Percentiles rank a stretch among this genome's conserved stretches.
These are phyloP conservation scores for Serendipita vermifera DNA, from an alignment of 768 basidiomycete species.

Conservation along the genomic window DNA sequence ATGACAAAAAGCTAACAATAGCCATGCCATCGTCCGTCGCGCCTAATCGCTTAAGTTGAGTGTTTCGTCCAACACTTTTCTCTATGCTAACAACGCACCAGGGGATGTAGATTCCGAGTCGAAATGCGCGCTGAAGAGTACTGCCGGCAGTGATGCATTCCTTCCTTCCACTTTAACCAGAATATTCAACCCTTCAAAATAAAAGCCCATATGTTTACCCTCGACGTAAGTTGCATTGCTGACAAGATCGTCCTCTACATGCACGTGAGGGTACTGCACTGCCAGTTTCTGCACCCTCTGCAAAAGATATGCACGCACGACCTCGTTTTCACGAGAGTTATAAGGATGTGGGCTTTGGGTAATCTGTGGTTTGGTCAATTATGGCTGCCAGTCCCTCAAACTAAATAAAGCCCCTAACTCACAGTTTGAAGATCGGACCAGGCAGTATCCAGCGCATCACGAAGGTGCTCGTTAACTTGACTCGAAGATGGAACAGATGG, in stretches of 20 bases:
- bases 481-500: neutral
- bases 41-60: constrained; percentile 49
- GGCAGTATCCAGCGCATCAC: constrained; percentile 35
- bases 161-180: constrained; percentile 50
- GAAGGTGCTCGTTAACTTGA: neutral
- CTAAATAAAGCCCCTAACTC: neutral
- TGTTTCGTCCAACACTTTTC: constrained; percentile 41
- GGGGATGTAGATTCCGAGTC: constrained; percentile 13
- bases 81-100: neutral
- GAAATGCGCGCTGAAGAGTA: constrained; percentile 69
- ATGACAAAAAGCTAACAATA: constrained; percentile 48
- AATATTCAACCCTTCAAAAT: constrained; percentile 32
- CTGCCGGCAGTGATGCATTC: constrained; percentile 33
- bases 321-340: constrained; percentile 64
- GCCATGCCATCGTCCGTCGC: constrained; percentile 73
- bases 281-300: constrained; percentile 38
- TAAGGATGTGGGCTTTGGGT: constrained; percentile 61
- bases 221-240: constrained; percentile 40
- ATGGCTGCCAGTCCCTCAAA: neutral
- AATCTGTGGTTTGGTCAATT: constrained; percentile 29
- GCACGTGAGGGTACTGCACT: constrained; percentile 20
- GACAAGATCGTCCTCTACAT: constrained; percentile 16
- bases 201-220: constrained; percentile 24
- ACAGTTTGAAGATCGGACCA: constrained; percentile 40
- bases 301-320: constrained; percentile 48